Evolutionary conservation across 495 filamentous ascomycete species (phyloP).

Genomic region (Neurospora terricola): DNA sequence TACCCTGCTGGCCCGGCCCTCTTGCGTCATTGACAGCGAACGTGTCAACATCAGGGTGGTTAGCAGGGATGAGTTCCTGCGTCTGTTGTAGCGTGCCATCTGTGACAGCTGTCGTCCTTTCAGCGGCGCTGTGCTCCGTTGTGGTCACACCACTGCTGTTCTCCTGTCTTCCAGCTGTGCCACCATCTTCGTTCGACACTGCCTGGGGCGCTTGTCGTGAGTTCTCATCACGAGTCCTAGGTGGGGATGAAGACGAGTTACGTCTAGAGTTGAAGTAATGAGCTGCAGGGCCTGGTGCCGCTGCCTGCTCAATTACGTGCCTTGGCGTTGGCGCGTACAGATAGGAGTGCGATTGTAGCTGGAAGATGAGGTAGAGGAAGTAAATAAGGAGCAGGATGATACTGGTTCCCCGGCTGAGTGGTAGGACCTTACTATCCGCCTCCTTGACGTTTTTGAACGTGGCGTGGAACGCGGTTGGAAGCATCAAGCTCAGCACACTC

Average conservation of each 20-base stretch:
- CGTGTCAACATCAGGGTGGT: background rate
- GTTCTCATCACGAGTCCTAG: slow-evolving; percentile 37
- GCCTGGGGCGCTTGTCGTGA: background rate
- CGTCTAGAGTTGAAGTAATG: slow-evolving; percentile 51
- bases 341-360: slow-evolving; percentile 83
- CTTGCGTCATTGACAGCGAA: background rate
- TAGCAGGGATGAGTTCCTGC: background rate
- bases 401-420: slow-evolving; percentile 80
- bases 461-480: slow-evolving; percentile 72
- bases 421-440: slow-evolving; percentile 58
- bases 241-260: slow-evolving; percentile 42
- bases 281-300: slow-evolving; percentile 67
- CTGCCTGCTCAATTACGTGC: slow-evolving; percentile 78
- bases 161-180: background rate
- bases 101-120: background rate
- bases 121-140: background rate
- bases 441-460: slow-evolving; percentile 50
- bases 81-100: background rate
- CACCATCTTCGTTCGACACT: background rate
- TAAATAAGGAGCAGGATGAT: slow-evolving; percentile 76
- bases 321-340: slow-evolving; percentile 84
- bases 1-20: background rate
- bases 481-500: slow-evolving; percentile 65
- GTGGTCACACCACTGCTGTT: background rate
- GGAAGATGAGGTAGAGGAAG: slow-evolving; percentile 73